phyloP scores from a whole-genome alignment of 768 basidiomycete genomes.

The Lyophyllum decastes region DNA sequence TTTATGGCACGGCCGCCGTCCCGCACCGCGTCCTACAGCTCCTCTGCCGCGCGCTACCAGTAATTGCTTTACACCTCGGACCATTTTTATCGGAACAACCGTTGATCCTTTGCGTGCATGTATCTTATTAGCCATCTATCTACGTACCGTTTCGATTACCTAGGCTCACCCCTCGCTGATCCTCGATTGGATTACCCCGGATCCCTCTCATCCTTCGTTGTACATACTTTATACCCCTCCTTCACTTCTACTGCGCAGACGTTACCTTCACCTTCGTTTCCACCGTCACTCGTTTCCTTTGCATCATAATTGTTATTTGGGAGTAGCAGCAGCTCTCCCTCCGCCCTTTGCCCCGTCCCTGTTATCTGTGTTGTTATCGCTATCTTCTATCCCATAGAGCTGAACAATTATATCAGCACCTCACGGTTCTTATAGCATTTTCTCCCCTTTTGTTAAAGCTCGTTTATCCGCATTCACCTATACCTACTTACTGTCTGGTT shows the following conservation, averaged over 20 bases:
- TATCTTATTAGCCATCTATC: constrained; percentile 28
- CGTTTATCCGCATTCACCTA: constrained; percentile 13
- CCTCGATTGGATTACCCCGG: constrained; percentile 20
- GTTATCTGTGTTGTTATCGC: constrained; percentile 14
- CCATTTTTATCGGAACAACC: constrained; percentile 16
- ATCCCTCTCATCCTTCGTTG: constrained; percentile 21
- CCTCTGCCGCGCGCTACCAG: constrained; percentile 21
- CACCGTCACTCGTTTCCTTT: constrained; percentile 28
- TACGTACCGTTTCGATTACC: constrained; percentile 11
- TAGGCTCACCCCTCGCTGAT: background rate
- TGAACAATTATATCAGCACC: constrained; percentile 20
- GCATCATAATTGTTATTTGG: constrained; percentile 19
- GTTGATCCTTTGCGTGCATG: constrained; percentile 23
- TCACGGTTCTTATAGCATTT: constrained; percentile 21
- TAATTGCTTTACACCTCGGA: constrained; percentile 15
- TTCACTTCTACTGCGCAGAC: constrained; percentile 13
- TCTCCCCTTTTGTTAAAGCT: constrained; percentile 11
- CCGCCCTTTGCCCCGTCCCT: background rate
- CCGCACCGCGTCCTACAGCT: constrained; percentile 24
- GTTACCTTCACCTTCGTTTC: constrained; percentile 23
- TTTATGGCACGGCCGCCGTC: constrained; percentile 27
- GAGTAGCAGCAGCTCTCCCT: constrained; percentile 24
- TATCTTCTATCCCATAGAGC: constrained; percentile 23
- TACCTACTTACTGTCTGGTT: constrained; percentile 12
- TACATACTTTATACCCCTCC: constrained; percentile 34